Evolutionary conservation across 306 rosid genomes (phyloP).

Genomic region (Trifolium pratense): DNA sequence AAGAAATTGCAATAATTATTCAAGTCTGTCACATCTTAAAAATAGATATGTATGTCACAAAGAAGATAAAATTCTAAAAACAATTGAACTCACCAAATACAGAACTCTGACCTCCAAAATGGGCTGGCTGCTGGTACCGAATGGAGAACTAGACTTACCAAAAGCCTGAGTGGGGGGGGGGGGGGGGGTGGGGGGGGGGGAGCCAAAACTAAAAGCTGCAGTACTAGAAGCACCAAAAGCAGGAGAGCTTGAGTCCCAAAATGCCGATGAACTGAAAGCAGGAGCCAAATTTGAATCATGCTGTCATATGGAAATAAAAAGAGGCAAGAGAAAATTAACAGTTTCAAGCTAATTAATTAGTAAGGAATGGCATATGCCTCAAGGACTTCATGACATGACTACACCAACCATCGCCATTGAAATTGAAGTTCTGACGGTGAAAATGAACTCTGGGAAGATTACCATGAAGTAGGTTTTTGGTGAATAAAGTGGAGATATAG

Average conservation of each 20-base stretch:
- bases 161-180: conserved; percentile 64
- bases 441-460: conserved; percentile 45
- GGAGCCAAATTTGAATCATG: too few species aligned
- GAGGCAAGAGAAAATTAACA: too few species aligned
- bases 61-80: conserved; percentile 10
- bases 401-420: too few species aligned
- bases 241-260: too few species aligned
- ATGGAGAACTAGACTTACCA: conserved; percentile 76
- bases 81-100: conserved; percentile 66
- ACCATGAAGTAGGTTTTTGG: conserved; percentile 42
- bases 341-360: too few species aligned
- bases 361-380: too few species aligned
- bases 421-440: conserved; percentile 42
- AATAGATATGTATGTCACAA: conserved; percentile 36
- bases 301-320: too few species aligned
- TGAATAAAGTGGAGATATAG: conserved; percentile 41
- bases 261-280: too few species aligned
- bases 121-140: conserved; percentile 77
- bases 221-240: too few species aligned
- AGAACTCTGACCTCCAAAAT: conserved; percentile 83
- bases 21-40: conserved; percentile 12
- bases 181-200: too few species aligned
- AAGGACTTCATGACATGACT: too few species aligned
- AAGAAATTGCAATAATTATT: not conserved
- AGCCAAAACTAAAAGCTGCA: conserved; percentile 67